phyloP scores from a whole-genome alignment of 2,329 filamentous ascomycete species.

The Colletotrichum tabaci region DNA sequence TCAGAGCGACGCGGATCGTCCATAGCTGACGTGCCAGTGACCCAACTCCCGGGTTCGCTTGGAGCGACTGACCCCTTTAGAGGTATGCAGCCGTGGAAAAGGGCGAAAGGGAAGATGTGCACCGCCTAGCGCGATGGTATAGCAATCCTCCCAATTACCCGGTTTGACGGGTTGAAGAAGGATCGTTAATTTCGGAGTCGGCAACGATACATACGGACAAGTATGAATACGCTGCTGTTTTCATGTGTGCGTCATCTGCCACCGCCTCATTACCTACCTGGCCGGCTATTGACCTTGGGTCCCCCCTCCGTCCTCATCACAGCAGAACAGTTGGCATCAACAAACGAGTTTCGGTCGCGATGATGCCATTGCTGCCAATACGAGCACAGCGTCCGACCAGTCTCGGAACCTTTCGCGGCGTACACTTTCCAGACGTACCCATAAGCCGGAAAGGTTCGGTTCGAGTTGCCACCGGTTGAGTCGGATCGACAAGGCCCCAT shows the following conservation, averaged over 20 bases:
- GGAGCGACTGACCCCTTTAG: not conserved
- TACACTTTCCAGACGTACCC: not conserved
- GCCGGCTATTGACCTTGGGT: not conserved
- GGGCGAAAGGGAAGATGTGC: no score
- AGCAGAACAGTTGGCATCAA: no score
- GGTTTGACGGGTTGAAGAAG: not conserved
- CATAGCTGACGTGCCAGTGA: not conserved
- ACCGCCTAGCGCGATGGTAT: not conserved
- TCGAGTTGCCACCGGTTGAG: slow-evolving; percentile 19
- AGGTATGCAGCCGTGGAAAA: no score
- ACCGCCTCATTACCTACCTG: not conserved
- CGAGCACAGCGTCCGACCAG: not conserved
- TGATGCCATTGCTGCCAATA: not conserved
- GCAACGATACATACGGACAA: not conserved
- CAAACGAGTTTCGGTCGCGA: no score
- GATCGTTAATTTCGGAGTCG: not conserved
- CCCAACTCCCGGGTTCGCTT: not conserved
- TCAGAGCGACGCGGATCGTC: not conserved
- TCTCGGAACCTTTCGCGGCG: not conserved
- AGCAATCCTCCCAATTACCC: not conserved
- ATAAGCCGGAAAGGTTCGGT: not conserved
- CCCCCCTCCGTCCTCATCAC: no score
- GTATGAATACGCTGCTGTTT: not conserved
- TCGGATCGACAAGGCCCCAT: not conserved
- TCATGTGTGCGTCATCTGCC: not conserved